phyloP scores from a whole-genome alignment of 495 filamentous ascomycete species.

The Hyaloscypha finlandica region DNA sequence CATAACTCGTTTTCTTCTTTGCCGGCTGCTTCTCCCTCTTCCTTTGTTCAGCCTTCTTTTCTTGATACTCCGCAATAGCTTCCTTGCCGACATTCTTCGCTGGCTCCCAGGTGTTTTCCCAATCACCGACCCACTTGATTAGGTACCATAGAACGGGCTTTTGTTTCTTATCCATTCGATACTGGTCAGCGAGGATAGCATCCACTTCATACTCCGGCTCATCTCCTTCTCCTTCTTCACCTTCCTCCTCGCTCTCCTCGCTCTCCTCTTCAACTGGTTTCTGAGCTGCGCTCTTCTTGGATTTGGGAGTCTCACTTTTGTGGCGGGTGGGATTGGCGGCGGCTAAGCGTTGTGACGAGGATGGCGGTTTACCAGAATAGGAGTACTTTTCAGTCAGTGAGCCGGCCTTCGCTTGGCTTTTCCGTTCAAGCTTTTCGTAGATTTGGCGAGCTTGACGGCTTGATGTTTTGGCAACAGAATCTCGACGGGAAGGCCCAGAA shows the following conservation, averaged over 20 bases:
- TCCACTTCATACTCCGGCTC: constrained; percentile 18
- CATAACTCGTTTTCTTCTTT: not conserved
- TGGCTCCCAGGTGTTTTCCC: constrained; percentile 26
- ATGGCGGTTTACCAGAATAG: not conserved
- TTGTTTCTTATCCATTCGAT: not conserved
- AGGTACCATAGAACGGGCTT: constrained; percentile 12
- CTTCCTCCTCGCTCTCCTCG: not conserved
- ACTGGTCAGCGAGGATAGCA: constrained; percentile 16
- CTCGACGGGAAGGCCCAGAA: not conserved
- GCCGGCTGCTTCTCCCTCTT: not conserved
- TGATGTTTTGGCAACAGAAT: constrained; percentile 17
- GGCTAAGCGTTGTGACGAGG: not conserved
- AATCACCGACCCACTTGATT: constrained; percentile 28
- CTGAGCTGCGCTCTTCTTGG: not conserved
- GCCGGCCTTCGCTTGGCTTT: not conserved
- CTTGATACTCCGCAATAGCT: constrained; percentile 11
- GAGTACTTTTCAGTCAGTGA: constrained; percentile 1
- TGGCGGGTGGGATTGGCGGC: not conserved
- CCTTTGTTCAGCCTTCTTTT: constrained; percentile 1
- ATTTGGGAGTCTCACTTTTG: not conserved
- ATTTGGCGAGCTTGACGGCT: constrained; percentile 10
- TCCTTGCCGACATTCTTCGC: constrained; percentile 18
- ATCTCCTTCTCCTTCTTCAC: constrained; percentile 7
- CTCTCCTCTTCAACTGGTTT: not conserved
- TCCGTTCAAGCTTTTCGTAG: constrained; percentile 12